Evolutionary conservation across 345 rosid species (phyloP).

Genomic region (Lumnitzera racemosa): DNA sequence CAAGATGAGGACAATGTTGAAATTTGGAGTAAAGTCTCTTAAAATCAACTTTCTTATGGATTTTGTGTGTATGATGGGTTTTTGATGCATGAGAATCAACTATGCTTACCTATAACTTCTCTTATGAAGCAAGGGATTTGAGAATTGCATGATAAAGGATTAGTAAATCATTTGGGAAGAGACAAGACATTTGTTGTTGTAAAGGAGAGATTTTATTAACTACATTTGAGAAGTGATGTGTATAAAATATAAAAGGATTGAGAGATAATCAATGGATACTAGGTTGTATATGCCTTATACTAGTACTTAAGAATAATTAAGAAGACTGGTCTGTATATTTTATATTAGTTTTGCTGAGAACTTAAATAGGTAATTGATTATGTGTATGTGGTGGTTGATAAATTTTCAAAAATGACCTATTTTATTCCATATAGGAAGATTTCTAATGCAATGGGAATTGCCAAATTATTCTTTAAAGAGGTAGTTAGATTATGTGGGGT

Average conservation of each 20-base stretch:
- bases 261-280: not conserved
- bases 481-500: no score
- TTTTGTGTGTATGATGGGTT: not conserved
- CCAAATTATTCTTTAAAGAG: no score
- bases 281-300: no score
- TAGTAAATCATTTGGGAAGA: not conserved
- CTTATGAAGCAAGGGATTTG: not conserved
- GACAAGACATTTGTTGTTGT: not conserved
- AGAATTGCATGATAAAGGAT: not conserved
- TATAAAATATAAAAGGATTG: not conserved
- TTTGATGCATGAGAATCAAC: no score
- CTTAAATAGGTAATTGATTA: not conserved
- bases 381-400: not conserved
- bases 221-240: not conserved
- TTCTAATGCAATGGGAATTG: not conserved
- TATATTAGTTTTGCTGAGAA: not conserved
- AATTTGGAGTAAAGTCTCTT: not conserved
- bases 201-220: not conserved
- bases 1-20: not conserved
- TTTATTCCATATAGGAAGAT: not conserved
- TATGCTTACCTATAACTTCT: not conserved
- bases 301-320: no score
- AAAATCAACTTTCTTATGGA: not conserved
- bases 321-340: not conserved
- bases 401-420: not conserved